Base-by-base conservation (phyloP, 371 early-diverging fungal genomes). In the Nematocida ironsii region DNA sequence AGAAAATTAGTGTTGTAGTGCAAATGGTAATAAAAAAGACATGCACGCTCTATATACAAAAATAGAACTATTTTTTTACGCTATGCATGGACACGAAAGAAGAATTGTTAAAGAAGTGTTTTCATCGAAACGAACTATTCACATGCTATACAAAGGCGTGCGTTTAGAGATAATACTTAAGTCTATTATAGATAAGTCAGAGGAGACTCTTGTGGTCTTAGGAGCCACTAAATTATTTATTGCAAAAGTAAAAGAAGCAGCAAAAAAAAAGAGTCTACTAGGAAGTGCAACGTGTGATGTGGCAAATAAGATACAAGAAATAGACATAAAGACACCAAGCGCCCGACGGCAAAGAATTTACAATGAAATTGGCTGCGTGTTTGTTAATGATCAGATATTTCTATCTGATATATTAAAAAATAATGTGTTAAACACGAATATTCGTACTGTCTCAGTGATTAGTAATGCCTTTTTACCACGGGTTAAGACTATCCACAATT, bases 81-180 rank as follows among this genome's bases (percentile, higher is more conserved):
- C 42, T 13, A 75, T 75, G 76, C 67, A 50, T 23, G 47, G n/a
- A 1, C 69, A 75, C 39, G 76, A 75, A 40, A 66, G 44, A 25
- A 42, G 20, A 56, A 75, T 75, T 13, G 67, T 52, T 2, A 55
- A 62, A 20, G 76, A 75, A 68, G 76, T 68, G 13, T 39, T 64
- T 39, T 39, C 42, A 4, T 7, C 9, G 1, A 56, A 23, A 27
- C 7, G 60, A 45, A 20, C 68, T 5, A 45, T 67, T 1, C 76
- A 75, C 70, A 42, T 67, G 40, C 58, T 75, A 13, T 75, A 67
- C 76, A 62, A 50, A 50, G 76, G 76, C 1, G 58, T 44, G 7
- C 13, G 68, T 5, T 7, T 75, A 40, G 48, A 47, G 44, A n/a
- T 40, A 18, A 75, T 75, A 18, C 50, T 75, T 5, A 33, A 42